A percentile compares a stretch with the other conserved stretches of the same genome.
These are phyloP conservation scores for Neurospora sp. DNA, from an alignment of 495 filamentous ascomycete species.

Conservation along the genomic window DNA sequence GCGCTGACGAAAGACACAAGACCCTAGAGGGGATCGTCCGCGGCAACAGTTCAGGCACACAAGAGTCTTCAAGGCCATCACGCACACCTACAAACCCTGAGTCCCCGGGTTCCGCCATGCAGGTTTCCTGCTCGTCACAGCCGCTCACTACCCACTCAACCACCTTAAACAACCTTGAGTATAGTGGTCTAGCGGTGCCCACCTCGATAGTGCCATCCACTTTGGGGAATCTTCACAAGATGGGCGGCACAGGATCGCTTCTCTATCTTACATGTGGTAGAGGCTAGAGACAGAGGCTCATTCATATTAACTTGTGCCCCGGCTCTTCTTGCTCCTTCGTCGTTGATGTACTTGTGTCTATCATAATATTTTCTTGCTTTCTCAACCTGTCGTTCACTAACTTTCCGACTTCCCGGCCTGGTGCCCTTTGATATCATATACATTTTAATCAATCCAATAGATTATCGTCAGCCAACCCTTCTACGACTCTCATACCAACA, in stretches of 20 bases:
- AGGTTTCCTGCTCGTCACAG: not conserved
- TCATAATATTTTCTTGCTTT: not conserved
- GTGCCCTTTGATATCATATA: not conserved
- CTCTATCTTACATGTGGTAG: constrained; percentile 1
- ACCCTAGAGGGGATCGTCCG: not conserved
- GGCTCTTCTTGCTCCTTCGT: not conserved
- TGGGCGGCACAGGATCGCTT: constrained; percentile 14
- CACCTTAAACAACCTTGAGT: not conserved
- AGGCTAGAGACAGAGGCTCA: not conserved
- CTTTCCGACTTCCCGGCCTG: not conserved
- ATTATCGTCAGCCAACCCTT: not conserved
- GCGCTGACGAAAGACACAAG: not conserved
- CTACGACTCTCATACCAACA: not conserved
- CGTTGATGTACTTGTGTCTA: not conserved
- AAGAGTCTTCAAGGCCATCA: constrained; percentile 1
- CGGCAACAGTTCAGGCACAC: not conserved
- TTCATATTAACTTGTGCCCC: not conserved
- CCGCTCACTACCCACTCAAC: not conserved
- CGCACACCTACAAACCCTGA: not conserved
- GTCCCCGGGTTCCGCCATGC: not conserved
- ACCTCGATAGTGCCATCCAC: constrained; percentile 3
- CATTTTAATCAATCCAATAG: not conserved
- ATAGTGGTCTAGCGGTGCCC: not conserved
- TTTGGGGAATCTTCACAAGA: constrained; percentile 1
- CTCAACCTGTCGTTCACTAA: not conserved